Evolutionary conservation across 257 asterid species (phyloP), one percentile per base, ranked within the genome.

Genomic region (Forsythia suspensa): DNA sequence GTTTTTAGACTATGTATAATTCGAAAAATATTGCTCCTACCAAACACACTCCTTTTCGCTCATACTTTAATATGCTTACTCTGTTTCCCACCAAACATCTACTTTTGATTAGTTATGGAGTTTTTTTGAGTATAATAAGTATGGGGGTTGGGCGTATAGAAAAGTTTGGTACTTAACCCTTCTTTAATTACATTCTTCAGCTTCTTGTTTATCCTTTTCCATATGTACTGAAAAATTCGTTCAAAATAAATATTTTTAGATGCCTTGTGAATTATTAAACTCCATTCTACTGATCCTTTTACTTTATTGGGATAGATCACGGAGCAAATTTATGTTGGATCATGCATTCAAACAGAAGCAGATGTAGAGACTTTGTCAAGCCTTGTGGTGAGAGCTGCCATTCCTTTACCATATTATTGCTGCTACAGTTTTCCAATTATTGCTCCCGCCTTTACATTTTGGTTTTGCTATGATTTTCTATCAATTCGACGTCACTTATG

Each of bases 311-410:
- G 81, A 71, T 82, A 96, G 99, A 92, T 96, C 86, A 96, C 99
- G 8, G 99, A 96, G 85, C 99, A 96, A 86, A 92, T 94, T 75
- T 92, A 89, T 72, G 97, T 94, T 43, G 99, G 99, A 39, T 96
- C 99, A 38, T 96, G 99, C 74, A 91, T 96, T 73, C 97, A 92
- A 88, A 87, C 90, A 76, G 97, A 88, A 81, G 85, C 91, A 81
- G 96, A 94, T 83, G 92, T 92, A 72, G 87, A 86, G 84, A 87
- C 87, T 57, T 84, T 96, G 87, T 82, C 96, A 69, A 82, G 85
- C 72, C 77, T 83, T 77, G 92, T 81, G 79, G 99, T 96, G 80
- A 88, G 93, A 79, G 79, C 68, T 84, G 41, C 75, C 71, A 44
- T 57, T 48, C 69, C 70, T 82, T 51, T 59, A 73, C 69, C 48